These are phyloP conservation scores for Mrakia gelida DNA, from an alignment of 768 basidiomycete species.

Conservation along the genomic window DNA sequence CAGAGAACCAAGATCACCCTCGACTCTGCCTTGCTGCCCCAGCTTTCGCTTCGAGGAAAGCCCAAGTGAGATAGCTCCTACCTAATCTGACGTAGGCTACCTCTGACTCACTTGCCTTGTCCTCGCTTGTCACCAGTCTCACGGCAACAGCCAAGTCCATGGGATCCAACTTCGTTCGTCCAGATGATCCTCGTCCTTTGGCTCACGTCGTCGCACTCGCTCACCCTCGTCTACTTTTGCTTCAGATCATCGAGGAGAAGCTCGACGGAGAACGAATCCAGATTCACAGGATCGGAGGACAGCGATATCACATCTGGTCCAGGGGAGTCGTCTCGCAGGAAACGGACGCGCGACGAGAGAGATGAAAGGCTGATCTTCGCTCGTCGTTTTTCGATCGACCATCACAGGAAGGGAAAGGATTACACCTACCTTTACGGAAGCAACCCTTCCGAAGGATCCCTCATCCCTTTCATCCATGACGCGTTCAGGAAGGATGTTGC, in stretches of 20 bases:
- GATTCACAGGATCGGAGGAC: constrained; percentile 75
- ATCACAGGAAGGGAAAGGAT: constrained; percentile 74
- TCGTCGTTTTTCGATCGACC: neutral
- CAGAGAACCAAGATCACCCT: constrained; percentile 80
- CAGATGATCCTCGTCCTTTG: neutral
- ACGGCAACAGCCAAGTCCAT: constrained; percentile 10
- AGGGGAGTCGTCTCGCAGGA: constrained; percentile 52
- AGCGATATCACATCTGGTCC: constrained; percentile 89
- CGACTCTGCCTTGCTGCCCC: constrained; percentile 84
- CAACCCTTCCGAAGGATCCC: constrained; percentile 60
- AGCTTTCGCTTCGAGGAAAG: constrained; percentile 83
- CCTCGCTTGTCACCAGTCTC: neutral
- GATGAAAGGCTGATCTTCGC: neutral
- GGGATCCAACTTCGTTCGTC: constrained; percentile 6
- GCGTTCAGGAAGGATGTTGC: constrained; percentile 72
- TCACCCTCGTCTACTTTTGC: neutral
- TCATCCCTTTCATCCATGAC: constrained; percentile 77
- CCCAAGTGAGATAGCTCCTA: too few relatives aligned
- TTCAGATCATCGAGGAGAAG: constrained; percentile 85
- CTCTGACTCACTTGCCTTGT: too few relatives aligned
- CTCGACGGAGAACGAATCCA: constrained; percentile 96
- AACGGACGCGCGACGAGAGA: neutral
- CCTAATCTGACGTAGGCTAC: too few relatives aligned
- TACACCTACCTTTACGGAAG: constrained; percentile 89
- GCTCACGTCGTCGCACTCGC: neutral